phyloP scores from a whole-genome alignment of 1,139 yeast species.

The Debaryomyces nepalensis region DNA sequence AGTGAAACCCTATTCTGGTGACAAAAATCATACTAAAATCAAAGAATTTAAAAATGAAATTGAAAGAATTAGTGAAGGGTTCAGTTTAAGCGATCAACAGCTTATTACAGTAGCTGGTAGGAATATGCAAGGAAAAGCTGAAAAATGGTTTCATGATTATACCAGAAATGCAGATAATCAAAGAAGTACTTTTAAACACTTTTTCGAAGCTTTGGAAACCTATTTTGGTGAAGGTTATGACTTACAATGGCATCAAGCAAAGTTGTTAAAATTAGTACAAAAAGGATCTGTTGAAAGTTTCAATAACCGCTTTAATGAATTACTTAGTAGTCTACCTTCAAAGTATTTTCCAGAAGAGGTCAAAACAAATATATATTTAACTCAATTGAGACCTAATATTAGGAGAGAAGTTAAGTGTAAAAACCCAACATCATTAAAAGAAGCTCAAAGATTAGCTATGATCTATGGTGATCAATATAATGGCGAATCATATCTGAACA shows the following conservation, averaged over 20 bases:
- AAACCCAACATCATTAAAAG: background rate
- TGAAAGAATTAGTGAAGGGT: background rate
- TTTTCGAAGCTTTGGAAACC: background rate
- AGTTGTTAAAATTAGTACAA: background rate
- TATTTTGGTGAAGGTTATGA: background rate
- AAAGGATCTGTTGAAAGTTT: background rate
- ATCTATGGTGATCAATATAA: background rate
- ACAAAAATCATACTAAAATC: background rate
- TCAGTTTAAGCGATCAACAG: background rate
- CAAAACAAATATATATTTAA: background rate
- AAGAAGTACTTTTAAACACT: background rate
- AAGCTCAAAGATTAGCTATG: background rate
- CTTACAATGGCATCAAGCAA: background rate
- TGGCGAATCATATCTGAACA: background rate
- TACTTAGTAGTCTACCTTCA: background rate
- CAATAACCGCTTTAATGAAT: background rate
- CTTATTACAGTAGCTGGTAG: background rate
- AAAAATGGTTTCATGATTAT: background rate
- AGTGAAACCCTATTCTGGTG: background rate
- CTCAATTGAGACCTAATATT: background rate
- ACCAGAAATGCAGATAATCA: background rate
- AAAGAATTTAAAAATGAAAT: background rate
- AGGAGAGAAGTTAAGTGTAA: constrained; percentile 1
- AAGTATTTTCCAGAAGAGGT: background rate
- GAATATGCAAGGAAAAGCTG: background rate